A percentile compares a stretch with the other conserved stretches of the same genome.
Evolutionary conservation across 2,329 filamentous ascomycete genomes (phyloP).

Genomic region (Botrytis deweyae): DNA sequence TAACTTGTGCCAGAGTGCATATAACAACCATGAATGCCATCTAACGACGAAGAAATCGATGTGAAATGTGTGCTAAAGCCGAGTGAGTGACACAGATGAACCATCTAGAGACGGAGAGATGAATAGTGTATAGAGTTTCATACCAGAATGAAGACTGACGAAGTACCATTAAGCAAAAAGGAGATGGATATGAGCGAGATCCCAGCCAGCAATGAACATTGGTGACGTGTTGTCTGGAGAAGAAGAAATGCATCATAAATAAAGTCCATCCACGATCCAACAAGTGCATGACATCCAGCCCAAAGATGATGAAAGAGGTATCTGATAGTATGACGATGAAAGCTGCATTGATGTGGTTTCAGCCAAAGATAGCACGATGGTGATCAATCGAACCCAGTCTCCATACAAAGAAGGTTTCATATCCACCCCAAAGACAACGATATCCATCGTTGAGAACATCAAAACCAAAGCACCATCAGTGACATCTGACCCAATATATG

Average conservation of each 20-base stretch:
- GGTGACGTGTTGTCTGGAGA: not conserved
- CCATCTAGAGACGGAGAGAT: not conserved
- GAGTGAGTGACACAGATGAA: not conserved
- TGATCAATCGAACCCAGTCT: not conserved
- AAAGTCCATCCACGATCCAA: not conserved
- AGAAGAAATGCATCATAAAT: not conserved
- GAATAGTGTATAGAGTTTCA: not conserved
- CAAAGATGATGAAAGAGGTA: not conserved
- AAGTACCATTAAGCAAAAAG: not conserved
- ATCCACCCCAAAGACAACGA: not conserved
- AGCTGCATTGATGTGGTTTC: not conserved
- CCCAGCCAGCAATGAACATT: not conserved
- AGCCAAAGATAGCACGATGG: not conserved
- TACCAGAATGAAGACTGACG: not conserved
- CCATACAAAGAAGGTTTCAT: not conserved
- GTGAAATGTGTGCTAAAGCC: not conserved
- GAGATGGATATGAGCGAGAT: not conserved
- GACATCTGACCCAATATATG: not conserved
- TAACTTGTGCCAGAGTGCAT: not conserved
- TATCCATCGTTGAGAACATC: not conserved
- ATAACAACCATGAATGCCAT: not conserved
- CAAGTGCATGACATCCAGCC: not conserved
- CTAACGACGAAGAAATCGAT: not conserved
- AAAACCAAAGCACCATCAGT: not conserved
- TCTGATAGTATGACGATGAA: not conserved